These are phyloP conservation scores for Pythium phragmitis DNA, from an alignment of 352 stramenopile species.

Conservation along the genomic window DNA sequence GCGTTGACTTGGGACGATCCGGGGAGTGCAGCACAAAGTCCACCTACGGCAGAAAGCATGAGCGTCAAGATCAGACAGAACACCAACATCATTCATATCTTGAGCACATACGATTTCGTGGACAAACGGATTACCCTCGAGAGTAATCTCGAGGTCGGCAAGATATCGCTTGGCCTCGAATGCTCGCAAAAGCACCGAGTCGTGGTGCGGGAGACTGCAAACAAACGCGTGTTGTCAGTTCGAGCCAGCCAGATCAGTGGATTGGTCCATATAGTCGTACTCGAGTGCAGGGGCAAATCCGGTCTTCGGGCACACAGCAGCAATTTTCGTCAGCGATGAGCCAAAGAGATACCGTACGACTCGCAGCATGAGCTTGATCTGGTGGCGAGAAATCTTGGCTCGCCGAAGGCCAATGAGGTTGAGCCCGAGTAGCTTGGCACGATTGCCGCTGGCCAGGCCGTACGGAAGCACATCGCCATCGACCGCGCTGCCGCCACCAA, in stretches of 20 bases:
- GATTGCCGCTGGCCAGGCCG: slow-evolving; percentile 70
- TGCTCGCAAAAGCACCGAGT: slow-evolving; percentile 54
- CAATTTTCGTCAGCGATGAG: slow-evolving; percentile 35
- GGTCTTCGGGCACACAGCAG: slow-evolving; percentile 39
- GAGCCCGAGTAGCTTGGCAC: slow-evolving; percentile 68
- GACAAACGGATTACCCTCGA: slow-evolving; percentile 38
- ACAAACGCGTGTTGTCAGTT: not conserved
- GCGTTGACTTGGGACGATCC: slow-evolving; percentile 53
- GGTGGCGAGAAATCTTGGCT: slow-evolving; percentile 50
- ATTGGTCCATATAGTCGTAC: slow-evolving; percentile 24
- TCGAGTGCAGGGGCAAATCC: slow-evolving; percentile 73
- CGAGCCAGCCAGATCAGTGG: not conserved
- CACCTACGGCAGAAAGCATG: slow-evolving; percentile 37
- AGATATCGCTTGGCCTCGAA: slow-evolving; percentile 57
- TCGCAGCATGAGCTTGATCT: slow-evolving; percentile 79
- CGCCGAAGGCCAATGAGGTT: slow-evolving; percentile 77
- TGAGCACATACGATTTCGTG: slow-evolving; percentile 50
- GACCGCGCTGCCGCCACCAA: slow-evolving; percentile 79
- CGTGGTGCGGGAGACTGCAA: slow-evolving; percentile 47
- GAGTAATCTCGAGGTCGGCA: slow-evolving; percentile 37
- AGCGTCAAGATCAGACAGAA: not conserved
- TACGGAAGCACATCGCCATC: slow-evolving; percentile 82
- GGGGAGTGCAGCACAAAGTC: slow-evolving; percentile 65
- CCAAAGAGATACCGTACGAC: slow-evolving; percentile 80
- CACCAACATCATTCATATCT: not conserved